Conservation (phyloP, 2,329 filamentous ascomycete species). For the Neonectria coccinea region DNA sequence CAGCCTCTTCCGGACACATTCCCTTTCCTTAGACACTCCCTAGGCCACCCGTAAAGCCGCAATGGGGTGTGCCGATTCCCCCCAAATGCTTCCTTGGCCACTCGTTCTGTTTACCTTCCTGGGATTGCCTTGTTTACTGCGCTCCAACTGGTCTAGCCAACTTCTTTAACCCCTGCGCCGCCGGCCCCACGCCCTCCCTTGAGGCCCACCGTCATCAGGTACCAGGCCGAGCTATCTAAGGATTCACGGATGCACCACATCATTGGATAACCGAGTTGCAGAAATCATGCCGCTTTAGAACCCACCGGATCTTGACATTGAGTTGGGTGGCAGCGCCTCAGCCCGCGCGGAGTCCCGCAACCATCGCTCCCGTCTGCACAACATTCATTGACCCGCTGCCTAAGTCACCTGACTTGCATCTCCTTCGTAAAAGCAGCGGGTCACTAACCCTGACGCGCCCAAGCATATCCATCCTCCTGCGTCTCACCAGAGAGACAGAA, state of each 20-base stretch:
- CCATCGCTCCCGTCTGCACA: background rate
- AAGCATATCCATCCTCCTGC: constrained; percentile 27
- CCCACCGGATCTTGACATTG: background rate
- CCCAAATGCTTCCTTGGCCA: constrained; percentile 38
- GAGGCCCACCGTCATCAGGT: constrained; percentile 25
- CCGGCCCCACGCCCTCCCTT: constrained; percentile 26
- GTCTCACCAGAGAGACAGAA: constrained; percentile 42
- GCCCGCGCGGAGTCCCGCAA: background rate
- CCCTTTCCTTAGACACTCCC: constrained; percentile 5
- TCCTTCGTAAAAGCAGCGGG: constrained; percentile 14
- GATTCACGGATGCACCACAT: background rate
- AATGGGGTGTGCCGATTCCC: constrained; percentile 42
- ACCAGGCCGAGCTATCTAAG: constrained; percentile 17
- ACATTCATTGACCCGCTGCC: background rate
- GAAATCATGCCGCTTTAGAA: constrained; percentile 19
- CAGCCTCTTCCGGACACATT: constrained; percentile 15
- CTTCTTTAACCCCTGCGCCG: constrained; percentile 26
- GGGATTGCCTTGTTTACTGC: constrained; percentile 43
- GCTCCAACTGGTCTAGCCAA: constrained; percentile 29
- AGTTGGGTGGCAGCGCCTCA: background rate
- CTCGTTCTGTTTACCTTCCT: constrained; percentile 43
- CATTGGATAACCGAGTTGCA: constrained; percentile 15
- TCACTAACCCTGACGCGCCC: background rate
- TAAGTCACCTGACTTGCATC: background rate
- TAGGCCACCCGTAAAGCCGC: background rate